Percentiles rank a stretch among this genome's conserved stretches.
Conservation (phyloP, 306 rosid genomes). For the Arachis hypogaea region DNA sequence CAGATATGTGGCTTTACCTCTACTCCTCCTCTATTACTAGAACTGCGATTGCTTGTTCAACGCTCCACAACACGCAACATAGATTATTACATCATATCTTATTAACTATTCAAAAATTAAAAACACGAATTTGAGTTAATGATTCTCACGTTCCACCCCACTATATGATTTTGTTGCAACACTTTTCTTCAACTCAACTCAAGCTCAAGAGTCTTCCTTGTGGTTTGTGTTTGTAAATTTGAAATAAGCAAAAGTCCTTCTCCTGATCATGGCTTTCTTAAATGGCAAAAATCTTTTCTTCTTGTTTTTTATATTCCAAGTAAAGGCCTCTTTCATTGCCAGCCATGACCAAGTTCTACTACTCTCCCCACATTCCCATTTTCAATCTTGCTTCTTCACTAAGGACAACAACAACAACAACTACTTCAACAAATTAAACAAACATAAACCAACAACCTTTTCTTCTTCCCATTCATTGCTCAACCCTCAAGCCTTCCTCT, state of each 20-base stretch:
- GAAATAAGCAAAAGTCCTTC: conserved; percentile 21
- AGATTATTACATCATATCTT: background rate
- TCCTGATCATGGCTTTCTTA: conserved; percentile 23
- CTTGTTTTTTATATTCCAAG: conserved; percentile 47
- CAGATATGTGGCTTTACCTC: background rate
- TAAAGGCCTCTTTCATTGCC: conserved; percentile 60
- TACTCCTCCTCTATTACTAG: background rate
- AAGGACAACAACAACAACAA: conserved; percentile 30
- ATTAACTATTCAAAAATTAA: background rate
- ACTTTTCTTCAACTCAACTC: conserved; percentile 52
- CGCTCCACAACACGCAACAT: conserved; percentile 43
- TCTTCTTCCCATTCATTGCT: conserved; percentile 42
- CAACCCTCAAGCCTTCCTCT: conserved; percentile 56
- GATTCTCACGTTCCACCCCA: conserved; percentile 64
- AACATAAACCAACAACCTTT: conserved; percentile 27
- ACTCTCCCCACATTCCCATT: conserved; percentile 49
- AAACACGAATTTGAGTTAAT: conserved; percentile 33
- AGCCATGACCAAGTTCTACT: conserved; percentile 86
- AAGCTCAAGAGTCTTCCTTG: conserved; percentile 15
- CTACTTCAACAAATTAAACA: background rate
- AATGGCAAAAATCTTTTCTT: conserved; percentile 28
- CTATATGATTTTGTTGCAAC: background rate
- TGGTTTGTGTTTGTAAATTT: too few species aligned
- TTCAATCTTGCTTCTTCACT: conserved; percentile 46
- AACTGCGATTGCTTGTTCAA: conserved; percentile 43